Conservation (phyloP, 371 early-diverging fungal genomes). For the Mycotypha africana region DNA sequence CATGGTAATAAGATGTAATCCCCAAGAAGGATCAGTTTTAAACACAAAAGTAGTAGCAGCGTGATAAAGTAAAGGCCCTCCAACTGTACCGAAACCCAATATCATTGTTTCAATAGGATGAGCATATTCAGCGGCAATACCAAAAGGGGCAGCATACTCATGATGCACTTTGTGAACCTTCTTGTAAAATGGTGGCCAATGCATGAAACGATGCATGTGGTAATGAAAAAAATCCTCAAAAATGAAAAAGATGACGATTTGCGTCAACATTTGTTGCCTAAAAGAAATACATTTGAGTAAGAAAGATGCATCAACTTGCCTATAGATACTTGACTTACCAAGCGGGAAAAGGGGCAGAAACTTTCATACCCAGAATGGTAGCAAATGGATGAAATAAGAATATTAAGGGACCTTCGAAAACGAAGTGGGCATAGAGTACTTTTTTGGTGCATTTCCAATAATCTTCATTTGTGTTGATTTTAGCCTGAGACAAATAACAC, state of each 20-base stretch:
- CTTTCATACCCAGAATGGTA: conserved; percentile 75
- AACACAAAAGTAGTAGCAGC: conserved; percentile 1
- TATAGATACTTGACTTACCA: conserved; percentile 44
- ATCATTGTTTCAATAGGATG: conserved; percentile 78
- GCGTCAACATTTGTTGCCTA: conserved; percentile 31
- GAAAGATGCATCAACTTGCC: neutral
- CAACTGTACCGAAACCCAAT: conserved; percentile 72
- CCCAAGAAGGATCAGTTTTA: conserved; percentile 32
- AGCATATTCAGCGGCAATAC: conserved; percentile 83
- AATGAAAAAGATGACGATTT: conserved; percentile 71
- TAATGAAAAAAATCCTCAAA: conserved; percentile 82
- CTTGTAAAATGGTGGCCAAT: conserved; percentile 85
- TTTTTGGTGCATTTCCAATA: conserved; percentile 72
- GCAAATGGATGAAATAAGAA: conserved; percentile 83
- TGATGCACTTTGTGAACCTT: conserved; percentile 92
- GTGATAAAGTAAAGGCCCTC: conserved; percentile 61
- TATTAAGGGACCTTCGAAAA: conserved; percentile 82
- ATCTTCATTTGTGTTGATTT: conserved; percentile 59
- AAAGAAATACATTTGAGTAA: neutral
- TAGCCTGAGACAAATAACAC: too few relatives aligned
- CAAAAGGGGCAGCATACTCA: conserved; percentile 89
- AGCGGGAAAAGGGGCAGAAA: conserved; percentile 79
- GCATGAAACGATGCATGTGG: conserved; percentile 80
- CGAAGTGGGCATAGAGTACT: conserved; percentile 70
- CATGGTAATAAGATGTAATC: conserved; percentile 77